phyloP scores from a whole-genome alignment of 78 protist genomes.

The Protostelium mycophagum region DNA sequence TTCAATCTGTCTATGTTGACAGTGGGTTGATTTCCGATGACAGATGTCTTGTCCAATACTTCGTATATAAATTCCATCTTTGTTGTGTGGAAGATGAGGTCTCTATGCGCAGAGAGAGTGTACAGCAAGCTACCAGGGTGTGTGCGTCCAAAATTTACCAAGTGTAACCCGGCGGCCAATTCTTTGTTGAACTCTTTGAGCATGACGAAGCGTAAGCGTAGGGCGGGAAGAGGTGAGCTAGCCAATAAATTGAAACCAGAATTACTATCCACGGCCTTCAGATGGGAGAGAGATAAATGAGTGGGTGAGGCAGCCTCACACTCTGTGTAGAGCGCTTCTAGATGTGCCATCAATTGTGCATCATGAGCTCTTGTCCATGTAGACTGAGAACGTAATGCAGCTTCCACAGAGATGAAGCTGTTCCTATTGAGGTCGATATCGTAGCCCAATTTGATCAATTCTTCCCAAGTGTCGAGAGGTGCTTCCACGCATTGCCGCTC shows the following conservation, averaged over 20 bases:
- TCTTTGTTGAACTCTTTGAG: background rate
- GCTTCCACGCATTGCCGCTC: background rate
- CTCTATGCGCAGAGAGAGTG: background rate
- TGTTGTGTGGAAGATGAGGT: conserved; percentile 15
- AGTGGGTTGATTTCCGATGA: background rate
- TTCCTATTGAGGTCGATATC: background rate
- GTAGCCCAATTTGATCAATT: background rate
- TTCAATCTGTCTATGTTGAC: conserved; percentile 6
- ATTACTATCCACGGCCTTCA: background rate
- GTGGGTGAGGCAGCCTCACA: conserved; percentile 6
- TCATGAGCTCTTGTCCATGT: background rate
- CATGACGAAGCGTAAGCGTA: background rate
- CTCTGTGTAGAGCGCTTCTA: conserved; percentile 2
- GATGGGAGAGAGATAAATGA: background rate
- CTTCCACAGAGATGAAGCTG: conserved; percentile 3
- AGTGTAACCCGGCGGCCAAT: background rate
- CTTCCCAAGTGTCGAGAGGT: conserved; percentile 4
- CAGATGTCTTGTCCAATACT: conserved; percentile 14
- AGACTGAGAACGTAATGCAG: background rate
- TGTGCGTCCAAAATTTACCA: background rate
- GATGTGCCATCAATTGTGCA: background rate
- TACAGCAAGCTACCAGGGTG: conserved; percentile 1
- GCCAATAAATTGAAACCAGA: background rate
- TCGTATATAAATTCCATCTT: conserved; percentile 12
- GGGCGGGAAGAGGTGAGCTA: background rate